Evolutionary conservation across 2,329 filamentous ascomycete species (phyloP), one percentile per base, ranked within the genome.

Genomic region (Hortaea werneckii): DNA sequence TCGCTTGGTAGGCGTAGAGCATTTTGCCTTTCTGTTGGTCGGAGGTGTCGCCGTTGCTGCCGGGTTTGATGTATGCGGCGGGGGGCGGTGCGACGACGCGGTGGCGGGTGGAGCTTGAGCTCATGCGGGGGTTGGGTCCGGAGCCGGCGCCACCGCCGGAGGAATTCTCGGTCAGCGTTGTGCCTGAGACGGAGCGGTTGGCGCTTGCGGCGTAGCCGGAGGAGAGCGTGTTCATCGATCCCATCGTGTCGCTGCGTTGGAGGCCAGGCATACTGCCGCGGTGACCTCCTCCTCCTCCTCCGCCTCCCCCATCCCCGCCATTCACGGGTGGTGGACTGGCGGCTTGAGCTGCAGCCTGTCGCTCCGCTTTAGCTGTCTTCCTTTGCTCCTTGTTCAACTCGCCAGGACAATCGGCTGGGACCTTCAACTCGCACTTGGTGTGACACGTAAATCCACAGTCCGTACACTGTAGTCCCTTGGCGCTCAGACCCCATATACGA

Each of bases 401-500:
- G 42, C 92, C 92, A 0, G 92, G 92, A 61, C 92, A 98, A 62
- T 95, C 87, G 6, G 92, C 85, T 0, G 92, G 88, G 0, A 96
- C 92, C 67, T 96, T 98, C 83, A 98, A 92, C 70, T 98, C 87
- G 65, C 92, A 98, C 69, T 98, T 98, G 72, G 83, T 94, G 68
- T 98, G 92, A 62, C 92, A 98, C 1, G 89, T 95, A 68, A 95
- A 98, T 30, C 94, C 92, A 60, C 92, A 98, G 65, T 96, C 90
- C 56, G 85, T 80, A 61, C 92, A 98, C 63, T 94, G 89, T 61
- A 95, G 94, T 0, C 92, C 92, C 68, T 98, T 98, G 34, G 92
- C 90, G 29, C 87, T 94, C 37, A 98, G 67, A 0, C 92, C 92
- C 92, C 92, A 98, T 63, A 98, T 95, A 28, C 92, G 80, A 62